These are phyloP conservation scores for Capronia coronata DNA, from an alignment of 2,329 filamentous ascomycete species.

Conservation along the genomic window DNA sequence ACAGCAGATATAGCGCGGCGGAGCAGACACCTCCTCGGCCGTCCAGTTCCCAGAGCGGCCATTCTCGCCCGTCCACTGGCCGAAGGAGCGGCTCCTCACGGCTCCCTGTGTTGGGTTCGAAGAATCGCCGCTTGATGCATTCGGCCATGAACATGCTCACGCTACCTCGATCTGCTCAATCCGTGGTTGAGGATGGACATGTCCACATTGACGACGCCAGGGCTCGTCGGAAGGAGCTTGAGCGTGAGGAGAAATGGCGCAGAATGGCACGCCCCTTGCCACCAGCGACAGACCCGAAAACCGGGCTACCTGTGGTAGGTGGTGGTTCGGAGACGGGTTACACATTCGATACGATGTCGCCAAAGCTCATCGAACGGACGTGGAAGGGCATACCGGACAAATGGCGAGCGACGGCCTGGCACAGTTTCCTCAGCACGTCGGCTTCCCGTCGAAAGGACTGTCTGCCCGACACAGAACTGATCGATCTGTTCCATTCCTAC, in stretches of 20 bases:
- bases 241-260: conserved; percentile 60
- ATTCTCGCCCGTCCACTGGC: conserved; percentile 37
- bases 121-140: conserved; percentile 49
- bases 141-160: conserved; percentile 62
- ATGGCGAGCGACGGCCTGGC: conserved; percentile 91
- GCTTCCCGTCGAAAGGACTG: conserved; percentile 59
- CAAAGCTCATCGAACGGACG: conserved; percentile 82
- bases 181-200: conserved; percentile 42
- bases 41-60: conserved; percentile 34
- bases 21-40: conserved; percentile 32
- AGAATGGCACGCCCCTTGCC: conserved; percentile 54
- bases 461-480: conserved; percentile 63
- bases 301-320: conserved; percentile 33
- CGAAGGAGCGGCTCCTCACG: conserved; percentile 41
- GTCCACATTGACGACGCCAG: conserved; percentile 26
- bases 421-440: conserved; percentile 77
- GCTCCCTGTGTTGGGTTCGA: conserved; percentile 37
- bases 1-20: conserved; percentile 29
- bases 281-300: conserved; percentile 34
- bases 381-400: conserved; percentile 98
- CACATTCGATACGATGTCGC: conserved; percentile 73
- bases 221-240: conserved; percentile 49
- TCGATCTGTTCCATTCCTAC: conserved; percentile 64
- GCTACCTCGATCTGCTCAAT: conserved; percentile 38
- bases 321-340: conserved; percentile 45